These are phyloP conservation scores for Barbatosphaeria neglecta DNA, from an alignment of 495 filamentous ascomycete genomes.

Conservation along the genomic window DNA sequence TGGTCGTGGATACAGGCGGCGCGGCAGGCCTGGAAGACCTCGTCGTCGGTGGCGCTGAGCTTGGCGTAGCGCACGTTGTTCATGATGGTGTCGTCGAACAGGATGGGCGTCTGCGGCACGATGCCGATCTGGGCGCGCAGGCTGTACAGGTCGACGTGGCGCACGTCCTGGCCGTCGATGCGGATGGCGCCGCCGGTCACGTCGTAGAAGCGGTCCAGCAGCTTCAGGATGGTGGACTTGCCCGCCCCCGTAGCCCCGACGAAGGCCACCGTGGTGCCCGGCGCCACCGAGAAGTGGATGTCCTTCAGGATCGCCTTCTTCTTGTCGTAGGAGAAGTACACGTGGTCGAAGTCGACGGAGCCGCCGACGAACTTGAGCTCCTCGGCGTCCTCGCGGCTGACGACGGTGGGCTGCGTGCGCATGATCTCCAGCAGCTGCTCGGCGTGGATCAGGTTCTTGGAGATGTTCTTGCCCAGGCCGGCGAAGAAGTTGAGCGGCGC, in stretches of 20 bases:
- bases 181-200: slow-evolving; percentile 47
- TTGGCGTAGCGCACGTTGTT: slow-evolving; percentile 63
- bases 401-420: slow-evolving; percentile 50
- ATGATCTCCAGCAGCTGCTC: slow-evolving; percentile 64
- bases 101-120: slow-evolving; percentile 56
- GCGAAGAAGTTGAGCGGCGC: slow-evolving; percentile 55
- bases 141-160: slow-evolving; percentile 52
- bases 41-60: slow-evolving; percentile 46
- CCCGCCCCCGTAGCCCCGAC: slow-evolving; percentile 70
- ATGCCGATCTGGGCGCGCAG: slow-evolving; percentile 57
- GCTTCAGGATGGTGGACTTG: slow-evolving; percentile 65
- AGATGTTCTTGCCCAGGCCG: slow-evolving; percentile 45
- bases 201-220: slow-evolving; percentile 64
- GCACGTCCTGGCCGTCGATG: slow-evolving; percentile 68
- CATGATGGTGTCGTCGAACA: slow-evolving; percentile 65
- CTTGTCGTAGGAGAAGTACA: slow-evolving; percentile 60
- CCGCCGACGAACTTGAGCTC: slow-evolving; percentile 47
- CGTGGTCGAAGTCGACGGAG: slow-evolving; percentile 50
- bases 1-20: slow-evolving; percentile 61
- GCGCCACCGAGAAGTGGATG: slow-evolving; percentile 46
- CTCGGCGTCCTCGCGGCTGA: slow-evolving; percentile 42
- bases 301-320: slow-evolving; percentile 54
- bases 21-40: slow-evolving; percentile 59
- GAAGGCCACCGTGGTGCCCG: slow-evolving; percentile 58
- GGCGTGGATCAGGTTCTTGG: slow-evolving; percentile 53